Evolutionary conservation across 2,329 filamentous ascomycete genomes (phyloP), one percentile per base, ranked within the genome.

Genomic region (Ciborinia camelliae): DNA sequence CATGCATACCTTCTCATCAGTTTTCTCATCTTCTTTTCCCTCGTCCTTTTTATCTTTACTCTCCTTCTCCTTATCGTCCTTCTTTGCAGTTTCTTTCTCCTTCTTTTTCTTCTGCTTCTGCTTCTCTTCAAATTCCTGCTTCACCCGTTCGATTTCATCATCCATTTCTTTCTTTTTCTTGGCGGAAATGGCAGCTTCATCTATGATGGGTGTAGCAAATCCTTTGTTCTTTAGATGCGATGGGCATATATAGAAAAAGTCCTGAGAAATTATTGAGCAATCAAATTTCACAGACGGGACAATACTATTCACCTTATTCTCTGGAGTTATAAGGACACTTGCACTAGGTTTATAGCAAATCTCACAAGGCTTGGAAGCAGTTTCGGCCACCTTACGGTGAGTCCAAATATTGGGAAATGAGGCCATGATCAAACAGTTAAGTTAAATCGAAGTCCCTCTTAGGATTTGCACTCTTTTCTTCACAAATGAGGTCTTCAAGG

Each of bases 161-260:
- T 88, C 86, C 73, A 86, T 85, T 72, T 90, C 87, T 70, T 83
- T 84, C 73, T 86, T 88, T 68, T 79, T 79, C 71, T 79, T 80
- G 64, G 81, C 84, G 76, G 88, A 83, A 73, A 85, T 73, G 66
- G 88, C 80, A 68, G 84, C 88, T 61, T 87, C 84, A 72, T 93
- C 90, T 66, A 90, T 82, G 66, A 90, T 88, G 66, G 91, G 88
- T 72, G 83, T 81, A 73, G 90, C 94, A 76, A 97, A 98, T 48
- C 89, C 86, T 39, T 81, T 82, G 73, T 98, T 95, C 73, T 90
- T 91, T 10, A 98, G 80, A 77, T 99, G 95, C 39, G 84, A 81
- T 7, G 87, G 82, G 72, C 95, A 99, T 52, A 96, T 85, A 75
- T 96, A 97, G 80, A 99, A 98, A 78, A 92, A 96, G 75, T 97